A percentile compares a stretch with the other conserved stretches of the same genome.
These are phyloP conservation scores for Xylariaceae sp. DNA, from an alignment of 2,329 filamentous ascomycete species.

Conservation along the genomic window DNA sequence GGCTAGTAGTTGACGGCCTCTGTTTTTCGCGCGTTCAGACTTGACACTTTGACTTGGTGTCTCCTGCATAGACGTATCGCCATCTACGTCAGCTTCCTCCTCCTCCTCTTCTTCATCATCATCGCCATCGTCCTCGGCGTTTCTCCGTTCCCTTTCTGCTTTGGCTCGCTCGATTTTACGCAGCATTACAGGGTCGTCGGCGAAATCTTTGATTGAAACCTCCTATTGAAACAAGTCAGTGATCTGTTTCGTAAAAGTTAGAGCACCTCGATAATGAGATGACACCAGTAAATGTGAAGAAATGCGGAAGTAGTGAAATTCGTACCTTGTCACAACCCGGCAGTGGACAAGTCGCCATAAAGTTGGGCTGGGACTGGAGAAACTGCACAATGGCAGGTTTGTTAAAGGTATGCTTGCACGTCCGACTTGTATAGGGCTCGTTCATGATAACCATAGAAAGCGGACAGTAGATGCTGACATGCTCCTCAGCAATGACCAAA, in stretches of 20 bases:
- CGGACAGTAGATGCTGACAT: constrained; percentile 65
- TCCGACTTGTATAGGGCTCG: constrained; percentile 62
- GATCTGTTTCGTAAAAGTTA: not conserved
- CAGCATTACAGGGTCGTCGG: constrained; percentile 51
- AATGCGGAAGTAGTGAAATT: not conserved
- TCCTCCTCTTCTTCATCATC: constrained; percentile 33
- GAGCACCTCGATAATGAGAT: not conserved
- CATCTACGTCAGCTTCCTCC: constrained; percentile 27
- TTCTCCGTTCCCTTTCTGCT: constrained; percentile 37
- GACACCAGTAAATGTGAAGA: not conserved
- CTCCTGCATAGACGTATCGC: constrained; percentile 20
- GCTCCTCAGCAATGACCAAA: constrained; percentile 60
- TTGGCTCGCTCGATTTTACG: constrained; percentile 54
- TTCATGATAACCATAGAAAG: constrained; percentile 61
- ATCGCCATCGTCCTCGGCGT: constrained; percentile 42
- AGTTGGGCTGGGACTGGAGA: constrained; percentile 32
- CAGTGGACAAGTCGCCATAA: constrained; percentile 56
- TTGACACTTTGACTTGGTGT: constrained; percentile 18
- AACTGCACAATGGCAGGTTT: constrained; percentile 58
- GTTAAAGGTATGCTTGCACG: constrained; percentile 72
- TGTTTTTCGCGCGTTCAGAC: constrained; percentile 16
- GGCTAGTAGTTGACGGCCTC: constrained; percentile 15
- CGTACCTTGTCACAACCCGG: constrained; percentile 59
- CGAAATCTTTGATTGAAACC: constrained; percentile 50
- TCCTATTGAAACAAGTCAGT: constrained; percentile 34